Conservation (phyloP, 2,329 filamentous ascomycete species). For the Arthrinium phaeospermum region DNA sequence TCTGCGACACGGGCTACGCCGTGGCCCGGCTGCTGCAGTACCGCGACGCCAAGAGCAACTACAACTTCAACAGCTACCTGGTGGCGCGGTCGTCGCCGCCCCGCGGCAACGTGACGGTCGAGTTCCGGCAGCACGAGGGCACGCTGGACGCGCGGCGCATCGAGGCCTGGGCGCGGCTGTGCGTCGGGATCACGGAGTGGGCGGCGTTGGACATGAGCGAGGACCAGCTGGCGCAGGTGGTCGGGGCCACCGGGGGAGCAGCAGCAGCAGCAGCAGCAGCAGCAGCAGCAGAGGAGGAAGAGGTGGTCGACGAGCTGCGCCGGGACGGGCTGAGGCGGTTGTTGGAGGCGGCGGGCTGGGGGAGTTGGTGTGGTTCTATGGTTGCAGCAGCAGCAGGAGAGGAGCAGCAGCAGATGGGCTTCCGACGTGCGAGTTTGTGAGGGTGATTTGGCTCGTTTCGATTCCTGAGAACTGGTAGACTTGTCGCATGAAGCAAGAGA, state of each 20-base stretch:
- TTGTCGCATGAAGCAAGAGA: too few relatives aligned
- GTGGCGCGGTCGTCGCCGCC: not conserved
- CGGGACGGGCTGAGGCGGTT: not conserved
- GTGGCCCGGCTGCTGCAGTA: not conserved
- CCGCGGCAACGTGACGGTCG: not conserved
- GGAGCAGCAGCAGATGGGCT: not conserved
- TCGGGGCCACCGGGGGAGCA: not conserved
- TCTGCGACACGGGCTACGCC: not conserved
- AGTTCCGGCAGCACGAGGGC: constrained; percentile 19
- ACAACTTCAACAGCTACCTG: not conserved
- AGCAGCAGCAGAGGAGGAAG: not conserved
- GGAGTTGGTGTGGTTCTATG: not conserved
- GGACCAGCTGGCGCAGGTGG: not conserved
- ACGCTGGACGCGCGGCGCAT: not conserved
- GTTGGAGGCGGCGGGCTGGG: not conserved
- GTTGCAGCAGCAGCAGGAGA: not conserved
- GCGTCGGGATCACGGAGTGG: not conserved
- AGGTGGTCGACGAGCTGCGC: not conserved
- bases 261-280: not conserved
- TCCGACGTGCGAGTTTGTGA: not conserved
- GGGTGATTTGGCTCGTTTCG: too few relatives aligned
- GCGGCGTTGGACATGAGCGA: not conserved
- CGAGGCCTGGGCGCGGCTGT: constrained; percentile 13
- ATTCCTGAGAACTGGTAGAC: too few relatives aligned
- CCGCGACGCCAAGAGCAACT: not conserved